phyloP scores from a whole-genome alignment of 306 rosid species.

The Trichosanthes cucumerina region DNA sequence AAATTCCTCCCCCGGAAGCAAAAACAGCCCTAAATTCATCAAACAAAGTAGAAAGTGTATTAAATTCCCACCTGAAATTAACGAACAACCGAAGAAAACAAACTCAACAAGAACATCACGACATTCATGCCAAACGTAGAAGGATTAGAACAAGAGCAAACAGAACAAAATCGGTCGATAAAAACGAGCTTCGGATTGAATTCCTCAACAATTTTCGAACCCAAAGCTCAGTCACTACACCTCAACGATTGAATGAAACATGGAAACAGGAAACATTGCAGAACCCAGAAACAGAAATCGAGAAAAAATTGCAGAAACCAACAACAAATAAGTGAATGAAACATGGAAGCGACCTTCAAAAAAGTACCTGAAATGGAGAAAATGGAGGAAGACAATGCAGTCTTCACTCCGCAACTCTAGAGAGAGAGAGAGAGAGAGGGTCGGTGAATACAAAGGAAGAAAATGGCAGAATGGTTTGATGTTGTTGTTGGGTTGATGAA shows the following conservation, averaged over 20 bases:
- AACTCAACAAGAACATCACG: not conserved
- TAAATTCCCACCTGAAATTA: not conserved
- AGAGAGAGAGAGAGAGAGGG: conserved; percentile 9
- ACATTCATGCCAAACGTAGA: not conserved
- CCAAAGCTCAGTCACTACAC: not conserved
- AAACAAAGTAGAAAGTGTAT: not conserved
- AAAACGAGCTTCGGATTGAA: not conserved
- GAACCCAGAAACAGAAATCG: not conserved
- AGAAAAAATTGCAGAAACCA: not conserved
- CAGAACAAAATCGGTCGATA: not conserved
- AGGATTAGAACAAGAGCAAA: not conserved
- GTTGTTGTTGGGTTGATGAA: not conserved
- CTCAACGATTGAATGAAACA: not conserved
- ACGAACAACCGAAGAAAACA: not conserved
- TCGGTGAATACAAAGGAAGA: conserved; percentile 18
- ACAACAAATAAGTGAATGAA: not conserved
- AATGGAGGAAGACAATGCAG: not conserved
- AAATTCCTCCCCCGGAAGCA: conserved; percentile 12
- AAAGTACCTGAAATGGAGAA: conserved; percentile 7
- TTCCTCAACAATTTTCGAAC: not conserved
- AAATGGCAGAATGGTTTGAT: not conserved
- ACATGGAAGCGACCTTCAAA: not conserved
- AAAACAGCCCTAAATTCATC: not conserved
- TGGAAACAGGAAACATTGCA: not conserved
- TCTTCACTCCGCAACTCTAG: not conserved